Evolutionary conservation across 345 rosid species (phyloP), one percentile per base, ranked within the genome.

Genomic region (Moringa oleifera): DNA sequence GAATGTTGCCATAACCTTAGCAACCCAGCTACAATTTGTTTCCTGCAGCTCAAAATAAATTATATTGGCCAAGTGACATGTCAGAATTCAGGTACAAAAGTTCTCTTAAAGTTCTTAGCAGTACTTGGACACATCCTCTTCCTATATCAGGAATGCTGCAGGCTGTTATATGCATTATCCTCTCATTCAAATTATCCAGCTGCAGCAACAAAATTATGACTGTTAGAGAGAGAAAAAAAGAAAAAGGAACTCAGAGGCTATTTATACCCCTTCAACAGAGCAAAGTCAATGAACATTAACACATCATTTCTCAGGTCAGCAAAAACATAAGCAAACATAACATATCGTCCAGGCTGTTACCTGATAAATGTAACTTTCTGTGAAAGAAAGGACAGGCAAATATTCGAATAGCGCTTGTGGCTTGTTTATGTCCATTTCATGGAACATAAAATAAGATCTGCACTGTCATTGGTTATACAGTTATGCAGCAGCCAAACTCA

Each of bases 371-470:
- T 75, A 89, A 73, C 97, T 83, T 75, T 90, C 94, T 11, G 89
- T 75, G 76, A 84, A 93, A 53, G 87, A 77, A 65, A 93, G 91
- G 64, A 85, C 52, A 0, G 98, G 97, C 56, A 93, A 73, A 75
- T 80, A 81, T 70, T 70, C 75, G 80, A 89, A 87, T 53, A 89
- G 17, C 50, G 75, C 64, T 61, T 78, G 76, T 0, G 91, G 97
- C 49, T 55, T 47, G 71, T 72, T 83, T 55, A 81, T 70, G 46
- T 89, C 89, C 79, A 93, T 68, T 16, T 73, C 85, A 61, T 87
- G 97, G 76, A 93, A 93, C 97, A 93, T 93, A 75, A 87, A 90
- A 65, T 93, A 93, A 65, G 97, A 93, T 64, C 97, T 83, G 82
- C 95, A 83, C 95, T 93, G 90, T 59, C 59, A 77, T 70, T 49